Evolutionary conservation across 768 basidiomycete genomes (phyloP), one percentile per base, ranked within the genome.

Genomic region (Collybia sordida): DNA sequence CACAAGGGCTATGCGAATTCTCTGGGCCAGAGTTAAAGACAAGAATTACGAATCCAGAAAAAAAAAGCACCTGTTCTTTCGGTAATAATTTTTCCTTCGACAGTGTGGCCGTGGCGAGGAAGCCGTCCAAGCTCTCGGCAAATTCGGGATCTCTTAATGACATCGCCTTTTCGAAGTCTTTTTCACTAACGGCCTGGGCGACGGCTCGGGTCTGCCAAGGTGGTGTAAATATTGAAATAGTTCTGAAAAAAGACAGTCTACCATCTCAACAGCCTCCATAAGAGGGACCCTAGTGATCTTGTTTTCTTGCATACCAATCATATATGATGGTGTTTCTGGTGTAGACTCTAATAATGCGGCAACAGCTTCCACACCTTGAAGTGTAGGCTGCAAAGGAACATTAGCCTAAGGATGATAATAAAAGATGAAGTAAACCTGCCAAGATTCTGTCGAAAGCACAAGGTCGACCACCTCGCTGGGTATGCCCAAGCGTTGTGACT

Each of bases 401-500:
- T 19, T 62, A 15, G 49, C 41, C 18, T 34, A 34, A 19, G 23
- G 23, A 23, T 4, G 23, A 38, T 9, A 19, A 5, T 12, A 8
- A 41, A 14, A 12, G n/a, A 17, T 15, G 18, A 42, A 34, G 38
- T 11, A n/a, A 6, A 56, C 82, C 59, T 59, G 93, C 95, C 74
- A 98, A 60, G 54, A 97, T 91, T 37, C 97, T 85, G 63, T 99
- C 97, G 61, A 81, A 84, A 1, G 96, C 95, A 59, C 93, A 95
- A 0, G 97, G 97, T 54, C 85, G 77, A 1, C 97, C 97, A 35
- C 97, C 97, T 56, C 97, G 82, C 64, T 98, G 97, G 0, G 90
- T 95, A 73, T 99, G 97, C 21, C 97, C 97, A 23, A 99, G 81
- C 0, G 93, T 96, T 17, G 97, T 99, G 4, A 99, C 97, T 42